phyloP scores from a whole-genome alignment of 768 basidiomycete species.

The Naganishia antarctica region DNA sequence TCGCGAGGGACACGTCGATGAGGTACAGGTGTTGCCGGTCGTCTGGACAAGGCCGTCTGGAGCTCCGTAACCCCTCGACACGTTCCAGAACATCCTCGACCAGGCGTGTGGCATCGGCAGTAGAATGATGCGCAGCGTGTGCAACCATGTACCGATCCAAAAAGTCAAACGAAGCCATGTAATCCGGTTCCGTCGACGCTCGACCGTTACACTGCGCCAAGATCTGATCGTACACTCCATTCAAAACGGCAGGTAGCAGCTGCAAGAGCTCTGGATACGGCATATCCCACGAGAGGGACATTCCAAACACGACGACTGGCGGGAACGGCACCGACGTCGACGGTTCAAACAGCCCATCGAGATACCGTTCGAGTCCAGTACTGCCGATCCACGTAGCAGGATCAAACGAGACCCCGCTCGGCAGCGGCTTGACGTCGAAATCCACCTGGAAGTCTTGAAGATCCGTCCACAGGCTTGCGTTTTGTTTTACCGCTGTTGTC shows the following conservation, averaged over 20 bases:
- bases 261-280: slow-evolving; percentile 52
- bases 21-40: background rate
- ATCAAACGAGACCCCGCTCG: slow-evolving; percentile 49
- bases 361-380: slow-evolving; percentile 52
- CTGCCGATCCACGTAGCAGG: slow-evolving; percentile 54
- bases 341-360: slow-evolving; percentile 40
- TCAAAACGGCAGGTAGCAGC: slow-evolving; percentile 50
- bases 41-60: background rate
- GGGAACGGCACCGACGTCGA: background rate
- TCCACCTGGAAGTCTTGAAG: slow-evolving; percentile 45
- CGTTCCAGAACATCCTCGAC: slow-evolving; percentile 36
- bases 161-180: slow-evolving; percentile 53
- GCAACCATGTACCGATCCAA: slow-evolving; percentile 38
- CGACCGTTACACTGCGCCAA: slow-evolving; percentile 49
- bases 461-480: slow-evolving; percentile 45
- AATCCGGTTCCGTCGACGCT: slow-evolving; percentile 53
- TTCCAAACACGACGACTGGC: slow-evolving; percentile 35
- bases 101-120: slow-evolving; percentile 48
- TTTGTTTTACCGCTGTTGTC: slow-evolving; percentile 18
- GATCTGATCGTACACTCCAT: slow-evolving; percentile 54
- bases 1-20: background rate
- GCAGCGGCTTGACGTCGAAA: slow-evolving; percentile 45
- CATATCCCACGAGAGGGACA: slow-evolving; percentile 51
- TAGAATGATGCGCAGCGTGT: slow-evolving; percentile 38
- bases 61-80: slow-evolving; percentile 45